Percentiles rank a stretch among this genome's conserved stretches.
These are phyloP conservation scores for Glarea lozoyensis DNA, from an alignment of 495 filamentous ascomycete species.

Conservation along the genomic window DNA sequence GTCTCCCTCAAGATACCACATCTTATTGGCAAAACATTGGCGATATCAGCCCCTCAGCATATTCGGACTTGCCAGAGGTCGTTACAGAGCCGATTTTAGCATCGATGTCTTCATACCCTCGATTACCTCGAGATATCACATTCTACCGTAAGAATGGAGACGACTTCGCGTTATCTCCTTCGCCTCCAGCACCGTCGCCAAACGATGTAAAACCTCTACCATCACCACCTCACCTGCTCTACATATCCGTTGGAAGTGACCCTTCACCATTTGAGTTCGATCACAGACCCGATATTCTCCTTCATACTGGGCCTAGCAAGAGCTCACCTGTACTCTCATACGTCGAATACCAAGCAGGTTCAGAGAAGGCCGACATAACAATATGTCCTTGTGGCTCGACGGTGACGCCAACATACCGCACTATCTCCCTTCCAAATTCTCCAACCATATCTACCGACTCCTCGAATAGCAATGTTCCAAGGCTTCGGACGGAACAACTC, in stretches of 20 bases:
- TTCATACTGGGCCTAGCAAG: slow-evolving; percentile 9
- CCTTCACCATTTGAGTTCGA: background rate
- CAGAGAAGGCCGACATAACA: slow-evolving; percentile 9
- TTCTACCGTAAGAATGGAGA: slow-evolving; percentile 10
- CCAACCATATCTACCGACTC: background rate
- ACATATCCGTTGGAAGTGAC: slow-evolving; percentile 9
- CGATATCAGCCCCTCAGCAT: slow-evolving; percentile 2
- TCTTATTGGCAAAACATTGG: slow-evolving; percentile 11
- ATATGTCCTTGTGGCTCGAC: slow-evolving; percentile 8
- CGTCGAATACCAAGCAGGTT: slow-evolving; percentile 12
- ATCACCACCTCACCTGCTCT: slow-evolving; percentile 11
- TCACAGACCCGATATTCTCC: slow-evolving; percentile 8
- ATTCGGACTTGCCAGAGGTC: slow-evolving; percentile 5
- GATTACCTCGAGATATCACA: slow-evolving; percentile 14
- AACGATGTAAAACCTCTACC: slow-evolving; percentile 17
- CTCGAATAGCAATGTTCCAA: background rate
- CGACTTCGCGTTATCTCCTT: slow-evolving; percentile 8
- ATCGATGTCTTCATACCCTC: slow-evolving; percentile 6
- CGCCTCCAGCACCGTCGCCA: slow-evolving; percentile 6
- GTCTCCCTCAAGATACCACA: slow-evolving; percentile 14
- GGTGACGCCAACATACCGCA: background rate
- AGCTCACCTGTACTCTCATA: slow-evolving; percentile 3
- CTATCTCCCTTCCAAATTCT: background rate
- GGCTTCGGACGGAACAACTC: slow-evolving; percentile 1
- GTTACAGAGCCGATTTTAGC: background rate